A percentile compares a stretch with the other conserved stretches of the same genome.
These are phyloP conservation scores for Lasiosphaeria ovina DNA, from an alignment of 495 filamentous ascomycete species.

Conservation along the genomic window DNA sequence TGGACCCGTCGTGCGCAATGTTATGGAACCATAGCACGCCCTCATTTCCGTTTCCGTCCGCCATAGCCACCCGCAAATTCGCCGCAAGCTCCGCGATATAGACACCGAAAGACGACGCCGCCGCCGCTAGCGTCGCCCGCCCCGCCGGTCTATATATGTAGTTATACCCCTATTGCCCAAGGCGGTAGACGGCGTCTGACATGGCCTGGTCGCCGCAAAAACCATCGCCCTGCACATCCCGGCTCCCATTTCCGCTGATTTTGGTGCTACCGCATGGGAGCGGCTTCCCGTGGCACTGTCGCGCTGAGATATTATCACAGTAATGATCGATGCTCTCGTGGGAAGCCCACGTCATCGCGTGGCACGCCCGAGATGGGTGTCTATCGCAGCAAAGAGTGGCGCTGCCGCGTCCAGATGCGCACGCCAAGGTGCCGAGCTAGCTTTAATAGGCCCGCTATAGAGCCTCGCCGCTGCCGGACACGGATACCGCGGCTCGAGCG, in stretches of 20 bases:
- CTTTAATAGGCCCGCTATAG: conserved; percentile 47
- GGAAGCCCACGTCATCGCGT: conserved; percentile 54
- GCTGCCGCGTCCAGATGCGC: conserved; percentile 55
- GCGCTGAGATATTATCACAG: conserved; percentile 68
- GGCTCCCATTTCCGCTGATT: conserved; percentile 25
- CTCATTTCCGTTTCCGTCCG: conserved; percentile 22
- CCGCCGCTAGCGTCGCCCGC: conserved; percentile 52
- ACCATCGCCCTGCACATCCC: too few species aligned
- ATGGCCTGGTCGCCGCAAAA: conserved; percentile 57
- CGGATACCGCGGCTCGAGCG: conserved; percentile 61
- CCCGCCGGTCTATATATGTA: conserved; percentile 61
- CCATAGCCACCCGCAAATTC: conserved; percentile 51
- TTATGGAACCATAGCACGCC: conserved; percentile 60
- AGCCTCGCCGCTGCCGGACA: conserved; percentile 49
- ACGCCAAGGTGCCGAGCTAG: conserved; percentile 51
- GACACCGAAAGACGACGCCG: conserved; percentile 55
- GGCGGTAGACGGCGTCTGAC: conserved; percentile 61
- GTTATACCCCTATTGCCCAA: conserved; percentile 69
- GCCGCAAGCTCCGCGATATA: conserved; percentile 62
- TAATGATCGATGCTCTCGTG: conserved; percentile 67
- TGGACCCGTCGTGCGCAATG: conserved; percentile 66
- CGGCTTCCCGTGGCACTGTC: conserved; percentile 63
- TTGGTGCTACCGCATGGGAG: conserved; percentile 55
- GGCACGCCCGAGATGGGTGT: conserved; percentile 59
- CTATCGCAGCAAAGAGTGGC: conserved; percentile 51